These are phyloP conservation scores for Metarhizium brunneum DNA, from an alignment of 2,329 filamentous ascomycete genomes.

Conservation along the genomic window DNA sequence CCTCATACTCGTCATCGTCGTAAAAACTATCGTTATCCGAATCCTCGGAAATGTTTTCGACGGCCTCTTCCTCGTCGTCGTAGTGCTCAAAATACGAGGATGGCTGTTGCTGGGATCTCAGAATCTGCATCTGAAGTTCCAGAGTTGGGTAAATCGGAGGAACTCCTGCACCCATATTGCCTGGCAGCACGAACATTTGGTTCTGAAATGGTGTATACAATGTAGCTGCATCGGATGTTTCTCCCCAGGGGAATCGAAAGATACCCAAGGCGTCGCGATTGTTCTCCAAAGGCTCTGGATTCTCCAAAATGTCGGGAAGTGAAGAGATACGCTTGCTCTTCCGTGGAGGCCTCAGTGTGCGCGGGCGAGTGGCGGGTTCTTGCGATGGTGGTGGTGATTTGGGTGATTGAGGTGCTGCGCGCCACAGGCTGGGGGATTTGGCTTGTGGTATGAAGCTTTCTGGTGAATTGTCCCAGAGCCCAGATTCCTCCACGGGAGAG, in stretches of 20 bases:
- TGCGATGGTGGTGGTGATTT: conserved; percentile 3
- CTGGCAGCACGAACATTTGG: conserved; percentile 33
- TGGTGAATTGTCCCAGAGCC: neutral
- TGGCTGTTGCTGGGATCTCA: conserved; percentile 21
- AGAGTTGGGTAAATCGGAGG: conserved; percentile 4
- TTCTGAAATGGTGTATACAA: conserved; percentile 17
- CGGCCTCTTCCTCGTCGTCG: conserved; percentile 42
- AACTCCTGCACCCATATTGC: conserved; percentile 31
- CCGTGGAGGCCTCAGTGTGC: conserved; percentile 44
- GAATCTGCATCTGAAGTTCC: conserved; percentile 4
- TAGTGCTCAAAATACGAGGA: conserved; percentile 53
- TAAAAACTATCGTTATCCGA: conserved; percentile 17
- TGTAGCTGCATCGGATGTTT: conserved; percentile 47
- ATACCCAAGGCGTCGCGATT: conserved; percentile 52
- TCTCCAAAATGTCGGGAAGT: conserved; percentile 55
- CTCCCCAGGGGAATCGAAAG: conserved; percentile 59
- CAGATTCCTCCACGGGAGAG: neutral
- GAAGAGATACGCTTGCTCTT: conserved; percentile 47
- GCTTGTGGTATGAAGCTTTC: neutral
- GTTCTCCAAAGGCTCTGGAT: conserved; percentile 47
- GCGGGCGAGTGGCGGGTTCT: conserved; percentile 28
- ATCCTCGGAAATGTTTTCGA: conserved; percentile 13
- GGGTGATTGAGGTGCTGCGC: neutral
- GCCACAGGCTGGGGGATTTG: neutral
- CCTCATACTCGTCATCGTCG: conserved; percentile 17